These are phyloP conservation scores for Delitschia confertaspora DNA, from an alignment of 495 filamentous ascomycete genomes.

Conservation along the genomic window DNA sequence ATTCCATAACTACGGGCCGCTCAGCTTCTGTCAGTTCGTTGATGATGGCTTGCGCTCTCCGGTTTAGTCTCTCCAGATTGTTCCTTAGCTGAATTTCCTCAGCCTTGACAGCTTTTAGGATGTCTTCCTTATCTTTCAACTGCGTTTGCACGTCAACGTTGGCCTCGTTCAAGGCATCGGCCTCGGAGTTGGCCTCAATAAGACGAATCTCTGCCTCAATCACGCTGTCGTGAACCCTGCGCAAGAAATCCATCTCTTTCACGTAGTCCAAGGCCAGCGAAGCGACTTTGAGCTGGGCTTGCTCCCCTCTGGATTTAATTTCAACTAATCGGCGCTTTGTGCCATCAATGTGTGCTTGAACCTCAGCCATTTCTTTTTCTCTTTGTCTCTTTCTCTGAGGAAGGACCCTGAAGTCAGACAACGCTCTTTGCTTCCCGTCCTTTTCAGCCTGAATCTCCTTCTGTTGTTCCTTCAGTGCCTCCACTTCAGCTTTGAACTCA, in stretches of 20 bases:
- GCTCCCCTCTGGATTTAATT: slow-evolving; percentile 45
- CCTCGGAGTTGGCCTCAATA: slow-evolving; percentile 74
- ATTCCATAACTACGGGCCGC: slow-evolving; percentile 24
- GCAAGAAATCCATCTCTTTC: slow-evolving; percentile 44
- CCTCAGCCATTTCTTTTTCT: slow-evolving; percentile 1
- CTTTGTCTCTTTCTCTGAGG: slow-evolving; percentile 55
- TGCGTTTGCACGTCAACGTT: slow-evolving; percentile 49
- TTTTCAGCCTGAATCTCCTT: slow-evolving; percentile 45
- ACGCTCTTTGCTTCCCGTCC: slow-evolving; percentile 48
- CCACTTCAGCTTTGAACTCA: slow-evolving; percentile 24
- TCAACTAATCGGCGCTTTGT: slow-evolving; percentile 33
- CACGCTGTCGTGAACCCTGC: slow-evolving; percentile 50
- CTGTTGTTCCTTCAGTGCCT: slow-evolving; percentile 30
- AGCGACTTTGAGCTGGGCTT: slow-evolving; percentile 53
- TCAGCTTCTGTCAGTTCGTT: slow-evolving; percentile 33
- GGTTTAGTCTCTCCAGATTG: slow-evolving; percentile 27
- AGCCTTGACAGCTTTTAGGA: slow-evolving; percentile 34
- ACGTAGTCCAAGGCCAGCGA: slow-evolving; percentile 54
- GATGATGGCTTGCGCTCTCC: slow-evolving; percentile 7
- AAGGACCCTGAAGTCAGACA: slow-evolving; percentile 52
- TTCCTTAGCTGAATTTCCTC: slow-evolving; percentile 32
- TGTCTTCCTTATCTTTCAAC: slow-evolving; percentile 46
- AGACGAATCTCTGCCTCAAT: slow-evolving; percentile 57
- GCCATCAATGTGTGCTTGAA: background rate
- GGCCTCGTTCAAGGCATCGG: slow-evolving; percentile 52